Conservation (phyloP, 2,329 filamentous ascomycete genomes). For the Beauveria varroae region DNA sequence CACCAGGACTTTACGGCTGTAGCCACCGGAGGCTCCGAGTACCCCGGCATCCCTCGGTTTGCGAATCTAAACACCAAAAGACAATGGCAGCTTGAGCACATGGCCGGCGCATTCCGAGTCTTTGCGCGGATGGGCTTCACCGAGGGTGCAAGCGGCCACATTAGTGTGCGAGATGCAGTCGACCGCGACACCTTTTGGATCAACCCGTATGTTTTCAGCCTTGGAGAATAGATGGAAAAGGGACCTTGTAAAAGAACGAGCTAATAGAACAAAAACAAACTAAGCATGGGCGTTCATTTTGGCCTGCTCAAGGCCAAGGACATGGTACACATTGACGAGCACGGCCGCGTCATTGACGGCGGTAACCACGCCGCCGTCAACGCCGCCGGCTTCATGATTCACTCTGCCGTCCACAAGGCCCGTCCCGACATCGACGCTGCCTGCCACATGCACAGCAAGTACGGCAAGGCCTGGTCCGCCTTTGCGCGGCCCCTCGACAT, state of each 20-base stretch:
- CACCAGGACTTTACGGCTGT: background rate
- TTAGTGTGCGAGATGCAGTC: constrained; percentile 60
- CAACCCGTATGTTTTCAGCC: constrained; percentile 13
- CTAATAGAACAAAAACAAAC: too few species aligned
- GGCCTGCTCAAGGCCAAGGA: constrained; percentile 58
- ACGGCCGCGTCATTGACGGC: constrained; percentile 50
- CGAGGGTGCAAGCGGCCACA: constrained; percentile 42
- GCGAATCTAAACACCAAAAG: constrained; percentile 38
- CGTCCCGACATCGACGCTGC: constrained; percentile 58
- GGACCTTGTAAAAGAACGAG: too few species aligned
- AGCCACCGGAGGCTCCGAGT: background rate
- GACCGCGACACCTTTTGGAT: constrained; percentile 59
- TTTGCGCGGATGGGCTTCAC: constrained; percentile 24
- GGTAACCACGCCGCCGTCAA: constrained; percentile 57
- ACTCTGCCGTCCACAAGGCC: constrained; percentile 60
- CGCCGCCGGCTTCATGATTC: constrained; percentile 62
- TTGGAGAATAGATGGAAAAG: too few species aligned
- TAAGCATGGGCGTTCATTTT: constrained; percentile 59
- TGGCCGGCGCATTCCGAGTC: constrained; percentile 49
- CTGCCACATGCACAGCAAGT: constrained; percentile 60
- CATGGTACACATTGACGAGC: constrained; percentile 57
- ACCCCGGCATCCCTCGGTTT: constrained; percentile 34
- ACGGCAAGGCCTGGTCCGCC: constrained; percentile 59
- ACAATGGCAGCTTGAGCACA: constrained; percentile 57
- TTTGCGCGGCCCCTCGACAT: constrained; percentile 62